Conservation (phyloP, 164 flowering plant species). For the Piper betle region DNA sequence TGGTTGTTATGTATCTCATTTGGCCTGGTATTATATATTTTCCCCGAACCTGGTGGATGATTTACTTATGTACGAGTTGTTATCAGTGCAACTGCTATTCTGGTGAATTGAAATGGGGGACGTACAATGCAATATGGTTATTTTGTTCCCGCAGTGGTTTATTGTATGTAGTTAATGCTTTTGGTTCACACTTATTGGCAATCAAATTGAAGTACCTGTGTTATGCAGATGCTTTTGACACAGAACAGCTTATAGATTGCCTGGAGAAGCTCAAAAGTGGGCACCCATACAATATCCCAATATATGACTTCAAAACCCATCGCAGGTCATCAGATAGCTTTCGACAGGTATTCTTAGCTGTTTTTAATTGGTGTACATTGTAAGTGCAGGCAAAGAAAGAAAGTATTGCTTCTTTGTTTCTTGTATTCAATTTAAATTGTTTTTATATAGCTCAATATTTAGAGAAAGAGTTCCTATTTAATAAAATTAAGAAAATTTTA, state of each 20-base stretch:
- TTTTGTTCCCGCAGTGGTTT: not conserved
- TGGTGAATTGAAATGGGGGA: too few relatives aligned
- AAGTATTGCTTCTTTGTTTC: not conserved
- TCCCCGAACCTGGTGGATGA: too few relatives aligned
- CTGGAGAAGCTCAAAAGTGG: conserved; percentile 53
- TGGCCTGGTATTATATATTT: too few relatives aligned
- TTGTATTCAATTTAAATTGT: not conserved
- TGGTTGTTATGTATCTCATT: too few relatives aligned
- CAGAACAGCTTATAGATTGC: conserved; percentile 86
- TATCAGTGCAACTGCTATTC: too few relatives aligned
- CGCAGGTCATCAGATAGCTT: conserved; percentile 68
- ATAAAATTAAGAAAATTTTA: conserved; percentile 1
- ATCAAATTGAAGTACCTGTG: conserved; percentile 1
- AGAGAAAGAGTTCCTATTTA: not conserved
- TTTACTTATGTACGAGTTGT: too few relatives aligned
- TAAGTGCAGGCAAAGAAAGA: not conserved
- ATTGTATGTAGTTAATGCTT: not conserved
- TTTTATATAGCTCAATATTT: not conserved
- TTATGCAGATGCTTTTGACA: conserved; percentile 82
- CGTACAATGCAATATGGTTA: too few relatives aligned
- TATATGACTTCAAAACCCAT: conserved; percentile 84
- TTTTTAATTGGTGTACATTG: not conserved
- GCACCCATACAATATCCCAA: conserved; percentile 75
- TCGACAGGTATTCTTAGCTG: conserved; percentile 44
- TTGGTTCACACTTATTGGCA: not conserved